Percentiles rank a stretch among this genome's conserved stretches.
Conservation (phyloP, 2,329 filamentous ascomycete genomes). For the Pseudogymnoascus sp. region DNA sequence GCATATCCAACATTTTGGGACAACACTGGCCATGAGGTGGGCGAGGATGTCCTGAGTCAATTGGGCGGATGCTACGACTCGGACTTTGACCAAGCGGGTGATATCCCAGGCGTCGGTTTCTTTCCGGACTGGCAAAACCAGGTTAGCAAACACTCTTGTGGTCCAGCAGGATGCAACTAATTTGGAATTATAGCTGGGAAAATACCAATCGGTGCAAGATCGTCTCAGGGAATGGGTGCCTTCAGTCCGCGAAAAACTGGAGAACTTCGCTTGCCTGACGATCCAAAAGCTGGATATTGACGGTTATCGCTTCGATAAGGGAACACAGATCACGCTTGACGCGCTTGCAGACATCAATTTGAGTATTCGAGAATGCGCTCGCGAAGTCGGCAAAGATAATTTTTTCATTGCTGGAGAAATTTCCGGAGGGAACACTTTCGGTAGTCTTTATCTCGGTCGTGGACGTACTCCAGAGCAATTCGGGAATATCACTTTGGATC, state of each 20-base stretch:
- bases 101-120: constrained; percentile 33
- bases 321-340: constrained; percentile 56
- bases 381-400: constrained; percentile 49
- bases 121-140: not conserved
- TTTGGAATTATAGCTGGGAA: constrained; percentile 55
- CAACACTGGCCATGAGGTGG: constrained; percentile 46
- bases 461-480: constrained; percentile 49
- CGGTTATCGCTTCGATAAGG: constrained; percentile 61
- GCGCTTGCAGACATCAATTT: constrained; percentile 51
- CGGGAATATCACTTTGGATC: constrained; percentile 11
- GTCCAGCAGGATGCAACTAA: constrained; percentile 52
- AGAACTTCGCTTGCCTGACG: constrained; percentile 55
- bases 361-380: constrained; percentile 50
- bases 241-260: constrained; percentile 48
- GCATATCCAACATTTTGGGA: constrained; percentile 55
- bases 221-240: constrained; percentile 57
- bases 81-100: constrained; percentile 48
- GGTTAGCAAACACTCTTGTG: not conserved
- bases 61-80: constrained; percentile 34
- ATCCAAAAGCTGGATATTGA: constrained; percentile 57
- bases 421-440: constrained; percentile 53
- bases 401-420: constrained; percentile 60
- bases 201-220: constrained; percentile 61
- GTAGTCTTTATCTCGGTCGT: constrained; percentile 53
- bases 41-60: constrained; percentile 41